phyloP scores from a whole-genome alignment of 2,329 filamentous ascomycete genomes.

The Aureobasidium sp. region DNA sequence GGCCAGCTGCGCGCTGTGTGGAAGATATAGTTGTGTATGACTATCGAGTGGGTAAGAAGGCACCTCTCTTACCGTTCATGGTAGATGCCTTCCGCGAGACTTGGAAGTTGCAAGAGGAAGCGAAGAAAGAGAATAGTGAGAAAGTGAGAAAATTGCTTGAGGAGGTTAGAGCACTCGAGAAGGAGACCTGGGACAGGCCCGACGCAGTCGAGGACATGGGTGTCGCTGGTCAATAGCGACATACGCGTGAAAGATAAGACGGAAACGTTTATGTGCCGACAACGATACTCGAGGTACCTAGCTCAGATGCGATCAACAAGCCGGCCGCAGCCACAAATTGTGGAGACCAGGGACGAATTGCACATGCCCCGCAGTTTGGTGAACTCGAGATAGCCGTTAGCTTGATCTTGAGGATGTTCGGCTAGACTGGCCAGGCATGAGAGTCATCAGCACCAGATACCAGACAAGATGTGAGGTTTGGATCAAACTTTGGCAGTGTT shows the following conservation, averaged over 20 bases:
- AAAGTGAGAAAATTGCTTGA: constrained; percentile 51
- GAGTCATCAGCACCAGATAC: neutral
- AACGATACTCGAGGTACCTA: neutral
- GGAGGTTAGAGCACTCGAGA: constrained; percentile 58
- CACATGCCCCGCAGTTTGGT: constrained; percentile 4
- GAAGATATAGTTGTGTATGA: constrained; percentile 80
- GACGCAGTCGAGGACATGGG: constrained; percentile 55
- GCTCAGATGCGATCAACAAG: neutral
- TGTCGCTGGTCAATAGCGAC: constrained; percentile 6
- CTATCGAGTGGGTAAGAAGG: constrained; percentile 54
- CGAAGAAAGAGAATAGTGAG: constrained; percentile 45
- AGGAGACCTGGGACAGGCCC: constrained; percentile 63
- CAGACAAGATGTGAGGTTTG: neutral
- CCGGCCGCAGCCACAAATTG: neutral
- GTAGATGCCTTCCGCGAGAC: constrained; percentile 52
- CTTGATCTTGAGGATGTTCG: neutral
- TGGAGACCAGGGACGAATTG: constrained; percentile 2
- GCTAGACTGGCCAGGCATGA: neutral
- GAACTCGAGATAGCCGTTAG: neutral
- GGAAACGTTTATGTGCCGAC: neutral
- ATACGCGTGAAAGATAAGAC: neutral
- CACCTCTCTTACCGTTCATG: constrained; percentile 53
- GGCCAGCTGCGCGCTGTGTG: constrained; percentile 63
- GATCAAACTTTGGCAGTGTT: neutral
- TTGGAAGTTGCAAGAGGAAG: constrained; percentile 55